phyloP scores from a whole-genome alignment of 129 eudicot genomes.

The Centrapalus pauciflorus region DNA sequence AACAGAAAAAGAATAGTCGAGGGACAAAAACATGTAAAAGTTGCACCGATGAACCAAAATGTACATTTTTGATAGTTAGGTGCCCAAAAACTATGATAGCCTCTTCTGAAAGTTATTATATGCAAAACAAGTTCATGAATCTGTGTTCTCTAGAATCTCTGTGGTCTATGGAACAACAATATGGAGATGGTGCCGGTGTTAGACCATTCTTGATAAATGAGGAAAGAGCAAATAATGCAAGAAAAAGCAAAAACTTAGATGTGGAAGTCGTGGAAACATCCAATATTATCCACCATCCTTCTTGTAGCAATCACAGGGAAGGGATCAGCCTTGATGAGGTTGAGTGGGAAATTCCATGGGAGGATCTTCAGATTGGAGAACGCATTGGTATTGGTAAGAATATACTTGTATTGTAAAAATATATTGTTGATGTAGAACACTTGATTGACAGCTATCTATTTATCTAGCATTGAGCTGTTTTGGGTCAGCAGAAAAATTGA shows the following conservation, averaged over 20 bases:
- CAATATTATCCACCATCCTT: conserved; percentile 10
- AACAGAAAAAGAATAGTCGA: too few relatives aligned
- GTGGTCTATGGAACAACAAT: conserved; percentile 19
- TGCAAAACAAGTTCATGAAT: conserved; percentile 6
- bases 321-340: conserved; percentile 59
- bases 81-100: too few relatives aligned
- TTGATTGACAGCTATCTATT: not conserved
- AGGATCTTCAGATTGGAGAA: conserved; percentile 85
- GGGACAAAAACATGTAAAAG: too few relatives aligned
- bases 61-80: too few relatives aligned
- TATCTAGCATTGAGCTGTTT: not conserved
- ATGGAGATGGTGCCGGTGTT: conserved; percentile 14
- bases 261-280: conserved; percentile 13
- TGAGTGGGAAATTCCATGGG: conserved; percentile 93
- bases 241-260: conserved; percentile 8
- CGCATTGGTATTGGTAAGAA: conserved; percentile 91
- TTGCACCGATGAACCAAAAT: too few relatives aligned
- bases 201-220: conserved; percentile 14
- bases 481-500: not conserved
- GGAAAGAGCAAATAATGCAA: conserved; percentile 13
- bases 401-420: not conserved
- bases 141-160: conserved; percentile 17
- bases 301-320: conserved; percentile 31
- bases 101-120: too few relatives aligned
- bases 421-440: not conserved